Base-by-base conservation (phyloP, 2,329 filamentous ascomycete species). In the Penicillium sp. region DNA sequence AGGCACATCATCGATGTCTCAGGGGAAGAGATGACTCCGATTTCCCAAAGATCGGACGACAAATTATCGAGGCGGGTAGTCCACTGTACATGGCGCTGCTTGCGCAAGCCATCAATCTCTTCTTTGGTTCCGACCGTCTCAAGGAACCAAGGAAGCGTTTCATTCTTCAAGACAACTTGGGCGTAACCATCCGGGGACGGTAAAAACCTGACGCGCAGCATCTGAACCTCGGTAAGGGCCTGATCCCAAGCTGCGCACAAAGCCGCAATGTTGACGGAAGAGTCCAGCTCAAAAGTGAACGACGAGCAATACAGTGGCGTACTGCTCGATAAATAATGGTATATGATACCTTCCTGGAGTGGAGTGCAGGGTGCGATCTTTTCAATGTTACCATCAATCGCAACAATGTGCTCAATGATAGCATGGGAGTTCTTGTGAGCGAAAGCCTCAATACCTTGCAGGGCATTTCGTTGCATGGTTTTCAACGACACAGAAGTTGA, bases 271-370 rank as follows among this genome's bases (percentile, higher is more conserved):
- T 84, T 78, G 5, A 83, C 66, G 0, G 69, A 57, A 0, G 70
- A 53, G 0, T 70, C 52, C 0, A 96, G 70, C 0, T 75, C 62
- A 40, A 93, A 84, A 0, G 72, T 73, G 65, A 97, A 96, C 0
- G 79, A 78, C 53, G 91, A 91, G 70, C 93, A 95, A 67, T 97
- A 97, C 0, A 88, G 74, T 0, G 79, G 77, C 0, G 75, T 68
- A 0, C 79, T 73, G 16, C 76, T 84, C 9, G 84, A 81, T 35
- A 88, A 68, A 23, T 85, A 86, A 45, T 85, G 82, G 6, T 88
- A 87, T 46, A 96, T 84, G 77, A 97, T 93, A 0, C 91, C 92
- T 68, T 93, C 85, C 66, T 97, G 92, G 1, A 96, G 76, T 0
- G 91, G 83, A 0, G 92, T 95, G 67, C 92, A 96, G 4, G 91